Conservation (phyloP, 1,139 yeast genomes). For the Diutina scorzettiae region DNA sequence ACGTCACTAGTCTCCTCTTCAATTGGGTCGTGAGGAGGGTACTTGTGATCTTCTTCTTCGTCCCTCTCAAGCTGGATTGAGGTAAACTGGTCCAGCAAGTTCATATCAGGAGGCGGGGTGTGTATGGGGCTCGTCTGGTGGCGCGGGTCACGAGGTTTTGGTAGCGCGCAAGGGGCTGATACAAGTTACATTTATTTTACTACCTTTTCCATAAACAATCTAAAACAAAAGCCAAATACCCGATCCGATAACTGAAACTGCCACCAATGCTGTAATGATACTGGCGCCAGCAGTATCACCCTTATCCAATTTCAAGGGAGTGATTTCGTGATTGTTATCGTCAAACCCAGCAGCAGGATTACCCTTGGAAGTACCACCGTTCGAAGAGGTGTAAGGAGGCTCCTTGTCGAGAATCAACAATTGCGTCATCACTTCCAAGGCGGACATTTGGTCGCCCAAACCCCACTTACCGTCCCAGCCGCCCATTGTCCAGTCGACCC, state of each 20-base stretch:
- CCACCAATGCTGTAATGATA: slow-evolving; percentile 65
- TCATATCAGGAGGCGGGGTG: neutral
- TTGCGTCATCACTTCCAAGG: slow-evolving; percentile 33
- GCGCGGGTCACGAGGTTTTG: neutral
- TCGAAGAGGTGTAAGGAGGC: slow-evolving; percentile 24
- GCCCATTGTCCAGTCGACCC: slow-evolving; percentile 45
- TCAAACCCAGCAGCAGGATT: slow-evolving; percentile 36
- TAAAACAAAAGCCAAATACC: slow-evolving; percentile 49
- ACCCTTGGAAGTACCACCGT: slow-evolving; percentile 36
- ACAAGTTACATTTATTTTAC: neutral
- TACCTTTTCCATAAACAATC: neutral
- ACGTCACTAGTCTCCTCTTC: neutral
- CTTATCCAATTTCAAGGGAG: slow-evolving; percentile 32
- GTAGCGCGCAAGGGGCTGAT: neutral
- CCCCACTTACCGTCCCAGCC: slow-evolving; percentile 59
- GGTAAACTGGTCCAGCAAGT: slow-evolving; percentile 5
- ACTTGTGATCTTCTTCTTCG: neutral
- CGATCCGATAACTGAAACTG: slow-evolving; percentile 50
- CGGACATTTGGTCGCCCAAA: slow-evolving; percentile 69
- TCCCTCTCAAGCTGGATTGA: slow-evolving; percentile 5
- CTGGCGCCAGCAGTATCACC: slow-evolving; percentile 88
- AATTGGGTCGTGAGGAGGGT: neutral
- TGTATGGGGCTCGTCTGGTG: neutral
- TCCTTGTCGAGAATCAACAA: slow-evolving; percentile 18
- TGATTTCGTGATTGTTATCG: neutral